phyloP scores from a whole-genome alignment of 1,139 yeast species.

The Magnusiomyces tetraspermus region DNA sequence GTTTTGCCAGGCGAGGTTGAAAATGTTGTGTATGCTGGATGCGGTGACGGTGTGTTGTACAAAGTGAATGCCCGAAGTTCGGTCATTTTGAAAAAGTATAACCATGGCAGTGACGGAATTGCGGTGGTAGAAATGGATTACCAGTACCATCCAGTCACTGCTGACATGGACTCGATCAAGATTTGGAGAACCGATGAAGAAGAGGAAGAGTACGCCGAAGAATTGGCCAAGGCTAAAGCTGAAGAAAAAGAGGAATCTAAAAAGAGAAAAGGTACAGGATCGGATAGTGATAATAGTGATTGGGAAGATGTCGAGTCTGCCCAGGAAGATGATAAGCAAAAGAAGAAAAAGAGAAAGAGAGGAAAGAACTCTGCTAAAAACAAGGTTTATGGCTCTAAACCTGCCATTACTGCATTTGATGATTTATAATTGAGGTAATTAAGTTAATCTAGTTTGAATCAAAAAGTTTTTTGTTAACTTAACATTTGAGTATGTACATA shows the following conservation, averaged over 20 bases:
- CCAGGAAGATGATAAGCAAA: conserved; percentile 37
- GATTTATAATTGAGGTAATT: conserved; percentile 11
- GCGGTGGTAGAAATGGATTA: conserved; percentile 78
- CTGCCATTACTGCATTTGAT: conserved; percentile 13
- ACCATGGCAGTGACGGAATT: conserved; percentile 51
- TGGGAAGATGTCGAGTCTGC: conserved; percentile 20
- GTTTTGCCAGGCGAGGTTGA: conserved; percentile 67
- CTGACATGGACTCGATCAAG: conserved; percentile 71
- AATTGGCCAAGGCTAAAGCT: conserved; percentile 21
- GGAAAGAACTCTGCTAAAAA: conserved; percentile 2
- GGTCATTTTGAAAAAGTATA: conserved; percentile 53
- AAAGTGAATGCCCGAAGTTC: conserved; percentile 60
- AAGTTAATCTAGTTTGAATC: background rate
- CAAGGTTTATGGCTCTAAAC: background rate
- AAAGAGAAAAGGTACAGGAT: conserved; percentile 22
- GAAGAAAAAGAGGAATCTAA: conserved; percentile 22
- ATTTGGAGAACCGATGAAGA: conserved; percentile 45
- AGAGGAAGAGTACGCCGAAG: conserved; percentile 16
- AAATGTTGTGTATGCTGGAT: conserved; percentile 74
- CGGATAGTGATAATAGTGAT: conserved; percentile 11
- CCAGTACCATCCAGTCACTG: conserved; percentile 68
- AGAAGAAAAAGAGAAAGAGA: conserved; percentile 16
- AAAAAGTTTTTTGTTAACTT: background rate
- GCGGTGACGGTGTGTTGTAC: conserved; percentile 69
- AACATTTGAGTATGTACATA: background rate